Percentiles rank a stretch among this genome's conserved stretches.
phyloP scores from a whole-genome alignment of 2,329 filamentous ascomycete species.

The Botrytis galanthina region DNA sequence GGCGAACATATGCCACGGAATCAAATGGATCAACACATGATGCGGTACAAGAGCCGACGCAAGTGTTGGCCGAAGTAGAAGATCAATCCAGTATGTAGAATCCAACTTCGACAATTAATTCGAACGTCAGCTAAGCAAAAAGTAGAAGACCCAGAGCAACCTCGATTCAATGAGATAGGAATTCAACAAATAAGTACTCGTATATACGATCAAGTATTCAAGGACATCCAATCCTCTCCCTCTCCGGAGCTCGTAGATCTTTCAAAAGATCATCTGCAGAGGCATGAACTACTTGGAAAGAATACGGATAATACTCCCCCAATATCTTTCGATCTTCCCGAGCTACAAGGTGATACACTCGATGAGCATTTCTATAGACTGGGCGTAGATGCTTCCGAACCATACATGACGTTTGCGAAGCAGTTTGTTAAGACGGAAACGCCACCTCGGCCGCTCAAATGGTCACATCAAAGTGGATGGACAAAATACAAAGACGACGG shows the following conservation, averaged over 20 bases:
- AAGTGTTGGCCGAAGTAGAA: conserved; percentile 15
- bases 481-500: conserved; percentile 85
- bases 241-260: conserved; percentile 73
- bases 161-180: conserved; percentile 87
- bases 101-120: neutral
- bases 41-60: neutral
- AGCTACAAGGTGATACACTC: conserved; percentile 73
- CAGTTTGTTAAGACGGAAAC: conserved; percentile 64
- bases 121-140: conserved; percentile 22
- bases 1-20: neutral
- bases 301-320: conserved; percentile 74
- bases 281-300: conserved; percentile 87
- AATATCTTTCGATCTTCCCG: conserved; percentile 82
- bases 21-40: conserved; percentile 8
- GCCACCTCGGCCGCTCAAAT: conserved; percentile 62
- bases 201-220: conserved; percentile 82
- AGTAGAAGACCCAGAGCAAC: conserved; percentile 45
- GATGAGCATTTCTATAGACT: conserved; percentile 94
- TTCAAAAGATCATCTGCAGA: conserved; percentile 74
- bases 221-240: conserved; percentile 52
- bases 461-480: conserved; percentile 82
- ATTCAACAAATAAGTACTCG: conserved; percentile 89
- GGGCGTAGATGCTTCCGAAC: conserved; percentile 82
- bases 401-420: conserved; percentile 74
- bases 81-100: neutral